Percentiles rank a stretch among this genome's conserved stretches.
Evolutionary conservation across 768 basidiomycete genomes (phyloP).

Genomic region (Termitomyces sp.): DNA sequence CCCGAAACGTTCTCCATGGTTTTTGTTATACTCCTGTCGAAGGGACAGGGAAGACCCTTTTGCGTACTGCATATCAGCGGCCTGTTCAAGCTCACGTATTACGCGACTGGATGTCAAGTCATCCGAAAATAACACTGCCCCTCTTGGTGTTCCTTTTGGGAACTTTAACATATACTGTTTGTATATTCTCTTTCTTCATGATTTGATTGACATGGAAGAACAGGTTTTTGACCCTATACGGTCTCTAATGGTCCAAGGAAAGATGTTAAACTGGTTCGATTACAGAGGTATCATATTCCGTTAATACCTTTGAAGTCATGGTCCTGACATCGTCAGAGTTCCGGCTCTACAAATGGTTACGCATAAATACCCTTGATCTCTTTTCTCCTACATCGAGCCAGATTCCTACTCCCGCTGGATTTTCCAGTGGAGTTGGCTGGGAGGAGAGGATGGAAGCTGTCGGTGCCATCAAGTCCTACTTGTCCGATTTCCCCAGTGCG

Average conservation of each 20-base stretch:
- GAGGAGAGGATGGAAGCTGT: conserved; percentile 81
- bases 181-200: conserved; percentile 15
- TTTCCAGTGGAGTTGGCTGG: conserved; percentile 54
- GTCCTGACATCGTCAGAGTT: conserved; percentile 43
- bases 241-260: conserved; percentile 73
- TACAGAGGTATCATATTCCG: conserved; percentile 46
- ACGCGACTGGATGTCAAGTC: conserved; percentile 77
- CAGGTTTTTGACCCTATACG: conserved; percentile 94
- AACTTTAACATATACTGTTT: conserved; percentile 80
- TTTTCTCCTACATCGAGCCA: conserved; percentile 16
- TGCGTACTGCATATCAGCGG: conserved; percentile 55
- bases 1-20: conserved; percentile 79
- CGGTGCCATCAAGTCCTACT: conserved; percentile 57
- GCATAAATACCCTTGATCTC: conserved; percentile 52
- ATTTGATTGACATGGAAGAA: neutral
- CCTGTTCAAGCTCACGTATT: conserved; percentile 63
- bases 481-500: conserved; percentile 73
- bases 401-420: conserved; percentile 18
- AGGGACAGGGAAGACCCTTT: conserved; percentile 32
- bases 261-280: conserved; percentile 83
- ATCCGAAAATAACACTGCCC: conserved; percentile 82
- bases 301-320: neutral
- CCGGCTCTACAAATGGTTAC: conserved; percentile 72
- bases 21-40: conserved; percentile 8
- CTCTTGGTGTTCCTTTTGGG: conserved; percentile 85